These are phyloP conservation scores for Glebionis coronaria DNA, from an alignment of 129 eudicot species.

Conservation along the genomic window DNA sequence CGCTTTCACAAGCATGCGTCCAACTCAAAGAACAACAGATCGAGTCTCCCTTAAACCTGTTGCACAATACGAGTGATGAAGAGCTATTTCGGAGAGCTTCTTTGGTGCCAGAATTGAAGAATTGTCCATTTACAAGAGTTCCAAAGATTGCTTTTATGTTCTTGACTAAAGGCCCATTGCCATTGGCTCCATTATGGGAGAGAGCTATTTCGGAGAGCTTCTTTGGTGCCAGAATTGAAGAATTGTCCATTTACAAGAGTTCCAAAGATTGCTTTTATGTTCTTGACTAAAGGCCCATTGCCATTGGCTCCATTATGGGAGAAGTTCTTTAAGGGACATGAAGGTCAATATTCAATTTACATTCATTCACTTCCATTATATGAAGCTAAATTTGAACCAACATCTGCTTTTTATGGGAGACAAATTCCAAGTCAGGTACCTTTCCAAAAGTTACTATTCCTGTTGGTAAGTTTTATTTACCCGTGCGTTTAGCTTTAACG, in stretches of 20 bases:
- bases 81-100: slow-evolving; percentile 91
- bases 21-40: slow-evolving; percentile 44
- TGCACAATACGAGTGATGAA: slow-evolving; percentile 74
- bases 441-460: no score
- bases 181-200: slow-evolving; percentile 93
- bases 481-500: no score
- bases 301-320: slow-evolving; percentile 96
- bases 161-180: slow-evolving; percentile 97
- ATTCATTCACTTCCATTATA: slow-evolving; percentile 73
- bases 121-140: slow-evolving; percentile 67
- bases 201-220: slow-evolving; percentile 96
- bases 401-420: slow-evolving; percentile 77
- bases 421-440: slow-evolving; percentile 89
- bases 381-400: slow-evolving; percentile 41
- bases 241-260: slow-evolving; percentile 69
- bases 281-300: slow-evolving; percentile 96
- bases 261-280: slow-evolving; percentile 96
- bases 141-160: slow-evolving; percentile 98
- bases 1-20: slow-evolving; percentile 44
- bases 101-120: slow-evolving; percentile 51
- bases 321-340: slow-evolving; percentile 82
- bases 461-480: neutral
- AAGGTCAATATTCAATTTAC: slow-evolving; percentile 58
- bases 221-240: slow-evolving; percentile 57
- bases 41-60: slow-evolving; percentile 53